Evolutionary conservation across 805 yeast species (phyloP), one percentile per base, ranked within the genome.

Genomic region (Ogataea wickerhamii): DNA sequence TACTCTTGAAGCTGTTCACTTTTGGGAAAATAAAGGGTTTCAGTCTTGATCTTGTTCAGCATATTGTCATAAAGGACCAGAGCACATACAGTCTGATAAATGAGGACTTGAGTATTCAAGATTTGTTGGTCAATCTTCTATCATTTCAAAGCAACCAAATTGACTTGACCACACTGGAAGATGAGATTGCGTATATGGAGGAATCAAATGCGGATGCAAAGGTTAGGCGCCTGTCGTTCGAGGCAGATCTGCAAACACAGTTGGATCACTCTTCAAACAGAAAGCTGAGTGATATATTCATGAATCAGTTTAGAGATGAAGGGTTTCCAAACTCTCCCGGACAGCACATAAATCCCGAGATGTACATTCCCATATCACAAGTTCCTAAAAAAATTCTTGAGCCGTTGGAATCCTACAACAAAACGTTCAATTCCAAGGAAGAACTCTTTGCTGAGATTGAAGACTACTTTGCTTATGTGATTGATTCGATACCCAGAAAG

Each of bases 21-120:
- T 34, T 39, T 3, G 67, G 67, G 6, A 32, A 38, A 21, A 29
- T 63, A 4, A 25, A 30, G 6, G 40, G 47, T 18, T 30, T 53
- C 28, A 55, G 50, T 31, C 37, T 63, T 18, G 62, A 63, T 43
- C 39, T 53, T 6, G 44, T 48, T 12, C 47, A 49, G 7, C 36
- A 44, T 11, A 32, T 38, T 4, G 42, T 60, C 8, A 49, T 43
- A n/a, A 32, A 28, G 5, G 34, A n/a, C 13, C 37, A 26, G 3
- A 41, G 41, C 4, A 12, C 26, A 10, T 24, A 30, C 10, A 13
- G 14, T 8, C 12, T 49, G 8, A 11, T 50, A 14, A 38, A 44
- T 18, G 34, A 32, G 4, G 26, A 43, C n/a, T 28, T 47, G 8
- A 37, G 22, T 7, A 4, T 43, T 3, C 5, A 18, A 8, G 47